phyloP scores from a whole-genome alignment of 305 asterid genomes.

The Fraxinus paxiana region DNA sequence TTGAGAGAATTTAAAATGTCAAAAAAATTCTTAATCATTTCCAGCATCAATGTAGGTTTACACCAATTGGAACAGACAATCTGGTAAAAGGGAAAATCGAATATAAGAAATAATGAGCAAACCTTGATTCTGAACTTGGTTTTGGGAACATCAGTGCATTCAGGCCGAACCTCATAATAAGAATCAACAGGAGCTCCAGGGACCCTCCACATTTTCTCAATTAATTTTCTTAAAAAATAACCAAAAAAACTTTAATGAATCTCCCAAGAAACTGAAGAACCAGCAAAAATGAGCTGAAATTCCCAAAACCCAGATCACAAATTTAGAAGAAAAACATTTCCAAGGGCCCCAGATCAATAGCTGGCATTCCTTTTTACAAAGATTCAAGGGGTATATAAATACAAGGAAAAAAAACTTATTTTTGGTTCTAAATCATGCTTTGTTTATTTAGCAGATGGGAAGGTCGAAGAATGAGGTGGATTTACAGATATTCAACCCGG shows the following conservation, averaged over 20 bases:
- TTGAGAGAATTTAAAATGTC: not conserved
- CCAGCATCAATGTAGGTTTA: not conserved
- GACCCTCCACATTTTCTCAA: slow-evolving; percentile 69
- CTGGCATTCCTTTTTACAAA: slow-evolving; percentile 20
- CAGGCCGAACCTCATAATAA: slow-evolving; percentile 70
- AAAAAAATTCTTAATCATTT: not conserved
- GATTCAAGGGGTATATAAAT: slow-evolving; percentile 23
- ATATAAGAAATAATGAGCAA: slow-evolving; percentile 8
- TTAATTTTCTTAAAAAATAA: not conserved
- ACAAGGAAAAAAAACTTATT: slow-evolving; percentile 14
- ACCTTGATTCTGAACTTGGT: slow-evolving; percentile 90
- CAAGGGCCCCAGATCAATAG: slow-evolving; percentile 27
- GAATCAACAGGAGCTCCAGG: slow-evolving; percentile 79
- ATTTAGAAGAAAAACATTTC: slow-evolving; percentile 21
- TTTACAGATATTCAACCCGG: slow-evolving; percentile 21
- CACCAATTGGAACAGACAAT: slow-evolving; percentile 5
- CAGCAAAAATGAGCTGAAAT: slow-evolving; percentile 26
- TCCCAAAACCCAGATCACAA: slow-evolving; percentile 36
- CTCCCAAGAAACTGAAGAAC: slow-evolving; percentile 19
- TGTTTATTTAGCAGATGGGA: slow-evolving; percentile 1
- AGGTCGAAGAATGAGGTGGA: slow-evolving; percentile 20
- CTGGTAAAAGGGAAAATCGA: not conserved
- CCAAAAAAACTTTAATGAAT: not conserved
- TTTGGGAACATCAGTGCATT: slow-evolving; percentile 77
- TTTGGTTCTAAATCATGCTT: not conserved